Evolutionary conservation across 805 yeast genomes (phyloP), one percentile per base, ranked within the genome.

Genomic region (Yarrowia hollandica): DNA sequence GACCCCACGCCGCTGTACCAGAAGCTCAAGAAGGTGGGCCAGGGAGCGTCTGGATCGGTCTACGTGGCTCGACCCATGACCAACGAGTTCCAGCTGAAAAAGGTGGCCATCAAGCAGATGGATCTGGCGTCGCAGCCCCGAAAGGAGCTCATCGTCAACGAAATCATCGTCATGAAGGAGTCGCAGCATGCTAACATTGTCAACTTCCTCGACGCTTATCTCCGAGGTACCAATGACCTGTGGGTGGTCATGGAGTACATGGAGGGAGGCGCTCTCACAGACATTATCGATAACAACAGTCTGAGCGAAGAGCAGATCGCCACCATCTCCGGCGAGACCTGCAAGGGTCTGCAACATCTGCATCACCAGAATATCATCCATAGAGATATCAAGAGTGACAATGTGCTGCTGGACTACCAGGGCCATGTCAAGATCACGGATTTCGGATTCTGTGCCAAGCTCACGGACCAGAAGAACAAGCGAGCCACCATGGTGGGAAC

Each of bases 231-330:
- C 23, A 72, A 74, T 28, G 77, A 75, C 57, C 77, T 94, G 59
- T 94, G 99, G 99, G 99, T 94, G n/a, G 88, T 95, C 28, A 94
- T 94, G 99, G 99, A 94, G 72, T 95, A 84, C 71, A 94, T 94
- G 99, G 97, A 95, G 74, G 99, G 99, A 59, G 99, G 99, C 1
- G 88, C 97, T 4, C 76, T 94, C 65, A 94, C 98, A 0, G 99
- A 94, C 74, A 88, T 95, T 37, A 91, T 95, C 68, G 96, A 90
- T 60, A 88, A 90, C 73, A 91, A 91, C 70, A 84, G 60, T 71
- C 74, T 94, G 65, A 80, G 81, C 15, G 99, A 94, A 72, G 81
- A 83, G 55, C 99, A 95, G 73, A 94, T 95, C 64, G 88, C 97
- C 2, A 83, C 91, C 3, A 90, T 94, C 57, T 92, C 97, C 72